Conservation (phyloP, 2,329 filamentous ascomycete genomes). For the Gyromitra esculenta region DNA sequence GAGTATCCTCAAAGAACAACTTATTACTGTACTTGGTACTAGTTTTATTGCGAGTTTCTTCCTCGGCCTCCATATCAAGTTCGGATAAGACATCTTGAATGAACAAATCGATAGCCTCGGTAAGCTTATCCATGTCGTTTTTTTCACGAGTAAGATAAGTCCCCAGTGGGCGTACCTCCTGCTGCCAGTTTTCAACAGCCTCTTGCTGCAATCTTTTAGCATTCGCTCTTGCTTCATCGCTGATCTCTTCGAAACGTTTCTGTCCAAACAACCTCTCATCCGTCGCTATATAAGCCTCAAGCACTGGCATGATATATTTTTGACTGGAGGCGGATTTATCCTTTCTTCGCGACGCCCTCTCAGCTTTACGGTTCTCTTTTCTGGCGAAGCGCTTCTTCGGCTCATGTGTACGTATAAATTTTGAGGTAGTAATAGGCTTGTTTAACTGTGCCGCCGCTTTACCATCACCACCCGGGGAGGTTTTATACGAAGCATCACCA, state of each 20-base stretch:
- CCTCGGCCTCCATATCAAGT: conserved; percentile 2
- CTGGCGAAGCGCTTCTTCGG: conserved; percentile 38
- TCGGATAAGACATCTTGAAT: conserved; percentile 32
- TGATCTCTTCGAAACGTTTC: conserved; percentile 43
- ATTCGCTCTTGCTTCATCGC: neutral
- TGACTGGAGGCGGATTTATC: neutral
- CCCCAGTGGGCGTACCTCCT: conserved; percentile 7
- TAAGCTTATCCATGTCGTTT: conserved; percentile 4
- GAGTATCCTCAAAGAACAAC: conserved; percentile 36
- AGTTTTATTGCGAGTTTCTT: conserved; percentile 9
- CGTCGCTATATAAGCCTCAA: conserved; percentile 39
- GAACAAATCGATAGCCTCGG: conserved; percentile 33
- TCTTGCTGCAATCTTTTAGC: neutral
- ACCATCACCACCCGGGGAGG: conserved; percentile 9
- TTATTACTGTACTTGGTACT: conserved; percentile 15
- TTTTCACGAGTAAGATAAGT: conserved; percentile 4
- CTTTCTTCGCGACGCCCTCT: neutral
- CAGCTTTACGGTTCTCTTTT: conserved; percentile 22
- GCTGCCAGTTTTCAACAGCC: conserved; percentile 28
- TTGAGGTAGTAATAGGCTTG: neutral
- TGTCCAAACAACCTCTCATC: conserved; percentile 40
- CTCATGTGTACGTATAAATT: neutral
- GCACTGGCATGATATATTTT: neutral
- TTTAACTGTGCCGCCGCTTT: neutral
- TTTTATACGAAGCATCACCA: conserved; percentile 1